Evolutionary conservation across 2,329 filamentous ascomycete genomes (phyloP).

Genomic region (Nemania diffusa): DNA sequence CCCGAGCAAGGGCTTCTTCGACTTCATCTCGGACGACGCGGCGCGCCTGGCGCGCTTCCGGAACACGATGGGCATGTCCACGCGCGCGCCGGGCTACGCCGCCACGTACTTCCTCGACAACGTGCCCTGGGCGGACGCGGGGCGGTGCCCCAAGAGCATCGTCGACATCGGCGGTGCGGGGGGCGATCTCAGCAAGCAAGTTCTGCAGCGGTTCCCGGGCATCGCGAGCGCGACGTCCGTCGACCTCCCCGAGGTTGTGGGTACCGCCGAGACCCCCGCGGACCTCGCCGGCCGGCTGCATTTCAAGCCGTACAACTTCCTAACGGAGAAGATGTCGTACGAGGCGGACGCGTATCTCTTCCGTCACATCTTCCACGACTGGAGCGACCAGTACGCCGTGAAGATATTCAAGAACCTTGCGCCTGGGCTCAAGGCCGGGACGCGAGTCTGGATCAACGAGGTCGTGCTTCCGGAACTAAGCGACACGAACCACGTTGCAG

Average conservation of each 20-base stretch:
- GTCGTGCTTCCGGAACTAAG: constrained; percentile 41
- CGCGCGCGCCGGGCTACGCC: constrained; percentile 36
- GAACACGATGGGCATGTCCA: constrained; percentile 42
- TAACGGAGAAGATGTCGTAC: constrained; percentile 36
- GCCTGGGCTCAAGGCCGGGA: constrained; percentile 44
- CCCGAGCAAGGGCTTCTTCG: constrained; percentile 42
- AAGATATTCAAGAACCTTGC: constrained; percentile 48
- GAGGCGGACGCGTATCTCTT: constrained; percentile 44
- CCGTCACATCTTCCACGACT: constrained; percentile 51
- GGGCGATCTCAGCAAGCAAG: constrained; percentile 40
- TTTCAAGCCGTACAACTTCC: constrained; percentile 43
- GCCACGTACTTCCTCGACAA: constrained; percentile 41
- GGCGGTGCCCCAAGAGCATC: constrained; percentile 38
- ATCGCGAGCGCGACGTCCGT: constrained; percentile 38
- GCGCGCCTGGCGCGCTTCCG: constrained; percentile 41
- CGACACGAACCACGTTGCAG: constrained; percentile 10
- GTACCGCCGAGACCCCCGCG: constrained; percentile 36
- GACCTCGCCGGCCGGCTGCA: constrained; percentile 39
- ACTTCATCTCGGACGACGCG: constrained; percentile 42
- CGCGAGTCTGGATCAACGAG: constrained; percentile 42
- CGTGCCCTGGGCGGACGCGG: constrained; percentile 41
- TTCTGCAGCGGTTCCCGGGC: constrained; percentile 36
- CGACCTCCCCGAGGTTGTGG: constrained; percentile 45
- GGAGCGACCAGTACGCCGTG: constrained; percentile 49
- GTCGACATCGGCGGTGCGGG: constrained; percentile 45